A percentile compares a stretch with the other conserved stretches of the same genome.
Conservation (phyloP, 768 basidiomycete genomes). For the Leccinum truebloodii region DNA sequence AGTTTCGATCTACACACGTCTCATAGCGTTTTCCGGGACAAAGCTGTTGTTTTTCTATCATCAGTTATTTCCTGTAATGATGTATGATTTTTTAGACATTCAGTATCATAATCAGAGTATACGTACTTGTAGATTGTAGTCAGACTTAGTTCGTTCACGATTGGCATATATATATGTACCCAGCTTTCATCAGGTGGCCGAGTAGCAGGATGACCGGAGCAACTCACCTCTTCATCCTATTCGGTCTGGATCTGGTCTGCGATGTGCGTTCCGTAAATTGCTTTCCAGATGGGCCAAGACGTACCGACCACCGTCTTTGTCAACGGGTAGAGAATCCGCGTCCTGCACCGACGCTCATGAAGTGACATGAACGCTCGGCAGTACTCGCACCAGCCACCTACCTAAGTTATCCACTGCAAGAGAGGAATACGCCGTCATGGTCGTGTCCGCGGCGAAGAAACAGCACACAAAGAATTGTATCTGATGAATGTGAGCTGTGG, state of each 20-base stretch:
- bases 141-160: background rate
- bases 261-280: background rate
- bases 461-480: too few species aligned
- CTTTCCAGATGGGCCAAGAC: background rate
- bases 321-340: background rate
- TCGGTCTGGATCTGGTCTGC: background rate
- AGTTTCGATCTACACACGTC: too few species aligned
- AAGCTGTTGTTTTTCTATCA: background rate
- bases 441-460: too few species aligned
- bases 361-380: too few species aligned
- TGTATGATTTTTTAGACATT: background rate
- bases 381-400: too few species aligned
- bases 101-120: background rate
- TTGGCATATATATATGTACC: background rate
- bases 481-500: too few species aligned
- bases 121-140: background rate
- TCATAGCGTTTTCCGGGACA: too few species aligned
- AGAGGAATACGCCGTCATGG: too few species aligned
- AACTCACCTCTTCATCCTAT: background rate
- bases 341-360: too few species aligned
- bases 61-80: background rate
- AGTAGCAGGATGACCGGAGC: background rate
- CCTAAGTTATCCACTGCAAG: too few species aligned
- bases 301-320: background rate
- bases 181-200: background rate